phyloP scores from a whole-genome alignment of 495 filamentous ascomycete genomes.

The Penicillium odoratum region DNA sequence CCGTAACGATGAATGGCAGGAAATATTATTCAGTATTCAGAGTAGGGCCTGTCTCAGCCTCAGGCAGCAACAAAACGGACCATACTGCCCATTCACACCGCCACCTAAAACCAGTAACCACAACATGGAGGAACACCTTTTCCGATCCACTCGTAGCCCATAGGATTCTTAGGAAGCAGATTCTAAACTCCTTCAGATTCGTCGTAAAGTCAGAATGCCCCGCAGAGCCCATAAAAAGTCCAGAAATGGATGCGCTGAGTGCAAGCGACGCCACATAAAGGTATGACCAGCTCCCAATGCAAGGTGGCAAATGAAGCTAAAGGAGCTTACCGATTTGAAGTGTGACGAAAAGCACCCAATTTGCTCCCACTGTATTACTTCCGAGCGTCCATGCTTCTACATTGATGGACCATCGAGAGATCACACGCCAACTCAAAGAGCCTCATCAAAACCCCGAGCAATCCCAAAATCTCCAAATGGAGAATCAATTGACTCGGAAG shows the following conservation, averaged over 20 bases:
- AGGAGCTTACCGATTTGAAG: neutral
- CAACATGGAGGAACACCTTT: too few species aligned
- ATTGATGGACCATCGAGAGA: neutral
- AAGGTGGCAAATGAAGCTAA: neutral
- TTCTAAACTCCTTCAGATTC: too few species aligned
- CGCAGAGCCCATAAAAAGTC: constrained; percentile 34
- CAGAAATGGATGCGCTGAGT: constrained; percentile 37
- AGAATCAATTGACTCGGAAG: constrained; percentile 1
- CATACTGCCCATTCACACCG: too few species aligned
- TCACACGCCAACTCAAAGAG: neutral
- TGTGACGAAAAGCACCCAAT: constrained; percentile 25
- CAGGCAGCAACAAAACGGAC: too few species aligned
- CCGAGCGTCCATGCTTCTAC: constrained; percentile 20
- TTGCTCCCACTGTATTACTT: constrained; percentile 34
- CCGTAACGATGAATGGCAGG: too few species aligned
- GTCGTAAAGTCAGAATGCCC: too few species aligned
- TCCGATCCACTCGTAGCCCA: too few species aligned
- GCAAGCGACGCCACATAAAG: constrained; percentile 42
- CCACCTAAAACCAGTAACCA: too few species aligned
- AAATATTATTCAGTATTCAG: too few species aligned
- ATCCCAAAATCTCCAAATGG: neutral
- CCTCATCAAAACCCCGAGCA: too few species aligned
- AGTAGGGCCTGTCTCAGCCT: too few species aligned
- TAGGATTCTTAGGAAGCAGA: too few species aligned
- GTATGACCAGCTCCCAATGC: constrained; percentile 11